phyloP scores from a whole-genome alignment of 2,329 filamentous ascomycete species.

The Penicillium fuscoglaucum region DNA sequence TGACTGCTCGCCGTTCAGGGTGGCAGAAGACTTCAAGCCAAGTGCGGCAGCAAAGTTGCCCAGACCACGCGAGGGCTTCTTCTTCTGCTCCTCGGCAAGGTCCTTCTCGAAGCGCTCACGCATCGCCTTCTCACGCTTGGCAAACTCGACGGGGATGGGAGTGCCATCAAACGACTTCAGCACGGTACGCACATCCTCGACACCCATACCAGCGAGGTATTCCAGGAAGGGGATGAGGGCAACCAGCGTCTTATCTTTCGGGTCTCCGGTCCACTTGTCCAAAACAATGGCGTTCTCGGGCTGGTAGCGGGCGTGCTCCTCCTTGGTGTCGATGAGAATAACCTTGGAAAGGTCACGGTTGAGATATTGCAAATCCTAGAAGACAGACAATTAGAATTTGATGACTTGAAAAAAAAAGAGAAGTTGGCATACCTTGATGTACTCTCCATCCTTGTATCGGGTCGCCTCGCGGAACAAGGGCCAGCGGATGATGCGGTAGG shows the following conservation, averaged over 20 bases:
- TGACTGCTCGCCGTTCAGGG: conserved; percentile 65
- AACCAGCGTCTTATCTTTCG: conserved; percentile 81
- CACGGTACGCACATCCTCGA: conserved; percentile 80
- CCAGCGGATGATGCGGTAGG: conserved; percentile 93
- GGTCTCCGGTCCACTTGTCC: conserved; percentile 83
- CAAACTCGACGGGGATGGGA: conserved; percentile 87
- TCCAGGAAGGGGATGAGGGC: conserved; percentile 93
- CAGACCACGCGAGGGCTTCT: conserved; percentile 61
- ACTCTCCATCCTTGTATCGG: conserved; percentile 91
- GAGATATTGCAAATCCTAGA: conserved; percentile 89
- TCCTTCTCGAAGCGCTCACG: conserved; percentile 82
- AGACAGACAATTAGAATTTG: conserved; percentile 12
- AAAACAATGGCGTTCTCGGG: conserved; percentile 96
- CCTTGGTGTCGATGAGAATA: conserved; percentile 87
- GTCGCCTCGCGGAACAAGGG: conserved; percentile 95
- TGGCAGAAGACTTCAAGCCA: conserved; percentile 71
- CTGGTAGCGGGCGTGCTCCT: conserved; percentile 78
- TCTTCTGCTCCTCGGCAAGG: conserved; percentile 66
- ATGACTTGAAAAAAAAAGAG: conserved; percentile 18
- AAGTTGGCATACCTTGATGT: conserved; percentile 73
- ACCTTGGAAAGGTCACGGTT: conserved; percentile 96
- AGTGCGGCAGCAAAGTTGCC: conserved; percentile 70
- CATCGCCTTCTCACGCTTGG: conserved; percentile 79
- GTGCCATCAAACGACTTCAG: conserved; percentile 86
- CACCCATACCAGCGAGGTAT: conserved; percentile 92